Base-by-base conservation (phyloP, 2,329 filamentous ascomycete species). In the Clonostachys sp. region DNA sequence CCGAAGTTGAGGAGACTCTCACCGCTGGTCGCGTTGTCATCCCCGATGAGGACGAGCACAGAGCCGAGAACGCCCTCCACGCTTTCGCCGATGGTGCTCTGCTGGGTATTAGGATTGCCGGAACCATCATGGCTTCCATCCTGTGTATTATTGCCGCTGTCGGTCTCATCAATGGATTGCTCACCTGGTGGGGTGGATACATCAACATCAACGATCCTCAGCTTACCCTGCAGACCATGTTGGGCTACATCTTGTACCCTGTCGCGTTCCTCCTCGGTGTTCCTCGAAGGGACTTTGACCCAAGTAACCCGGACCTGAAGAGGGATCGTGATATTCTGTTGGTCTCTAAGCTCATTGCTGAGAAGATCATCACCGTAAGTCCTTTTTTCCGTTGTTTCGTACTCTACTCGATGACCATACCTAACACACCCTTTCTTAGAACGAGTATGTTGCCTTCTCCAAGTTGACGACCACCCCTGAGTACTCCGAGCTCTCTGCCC, bases 161-260 rank as follows among this genome's bases (percentile, higher is more conserved):
- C 45, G 85, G 75, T 30, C 75, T 95, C 39, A 66, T 86, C 58
- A 87, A 95, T 59, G 89, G 84, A 45, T 73, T 95, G 8, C 73
- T 95, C 18, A 87, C 82, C 47, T 95, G 90, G 90, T 91, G 86
- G 83, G 89, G 89, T 33, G 76, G 74, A 41, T 95, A 92, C 67
- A 73, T 91, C 55, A 83, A 86, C 65, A 84, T 92, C 62, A 77
- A 80, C 57, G 67, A 83, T 20, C 84, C 86, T 34, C 71, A 77
- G n/a, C 71, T 95, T 50, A 70, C 86, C 16, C 73, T 95, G 35
- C 77, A 92, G 66, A 70, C 89, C 49, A 84, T 95, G 51, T 68
- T 91, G 17, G 85, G 87, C 14, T 94, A 94, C 66, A 49, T 89
- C 52, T 83, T 88, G 62, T 92, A 87, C 64, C 89, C 88, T 0